These are phyloP conservation scores for Styphnolobium japonicum DNA, from an alignment of 306 rosid genomes.

Conservation along the genomic window DNA sequence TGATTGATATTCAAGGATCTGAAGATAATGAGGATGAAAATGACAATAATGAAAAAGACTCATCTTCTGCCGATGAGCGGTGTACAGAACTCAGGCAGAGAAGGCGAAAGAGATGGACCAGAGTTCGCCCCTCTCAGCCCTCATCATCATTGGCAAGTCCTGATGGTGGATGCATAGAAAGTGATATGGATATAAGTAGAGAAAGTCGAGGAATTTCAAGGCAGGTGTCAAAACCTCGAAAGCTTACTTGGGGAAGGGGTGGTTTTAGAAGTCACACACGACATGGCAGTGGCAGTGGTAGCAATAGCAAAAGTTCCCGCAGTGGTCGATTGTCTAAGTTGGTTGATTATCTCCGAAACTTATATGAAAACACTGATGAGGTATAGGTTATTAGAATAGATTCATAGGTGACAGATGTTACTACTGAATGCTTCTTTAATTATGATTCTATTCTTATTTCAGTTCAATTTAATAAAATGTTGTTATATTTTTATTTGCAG, in stretches of 20 bases:
- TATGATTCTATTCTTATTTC: constrained; percentile 11
- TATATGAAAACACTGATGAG: constrained; percentile 67
- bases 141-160: constrained; percentile 72
- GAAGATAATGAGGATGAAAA: constrained; percentile 80
- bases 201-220: constrained; percentile 66
- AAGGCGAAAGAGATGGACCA: constrained; percentile 62
- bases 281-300: constrained; percentile 69
- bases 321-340: constrained; percentile 66
- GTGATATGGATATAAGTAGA: constrained; percentile 63
- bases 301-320: constrained; percentile 65
- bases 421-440: constrained; percentile 13
- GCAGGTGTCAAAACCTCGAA: constrained; percentile 61
- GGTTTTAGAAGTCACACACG: constrained; percentile 85
- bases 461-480: constrained; percentile 18
- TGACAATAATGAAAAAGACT: constrained; percentile 59
- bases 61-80: constrained; percentile 74
- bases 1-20: constrained; percentile 59
- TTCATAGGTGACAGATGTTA: constrained; percentile 6
- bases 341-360: constrained; percentile 69
- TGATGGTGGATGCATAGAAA: constrained; percentile 62
- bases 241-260: constrained; percentile 93
- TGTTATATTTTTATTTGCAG: constrained; percentile 45
- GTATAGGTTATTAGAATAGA: constrained; percentile 36
- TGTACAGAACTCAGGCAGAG: constrained; percentile 53
- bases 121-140: constrained; percentile 66